A percentile compares a stretch with the other conserved stretches of the same genome.
These are phyloP conservation scores for Globisporangium megalacanthum DNA, from an alignment of 352 stramenopile species.

Conservation along the genomic window DNA sequence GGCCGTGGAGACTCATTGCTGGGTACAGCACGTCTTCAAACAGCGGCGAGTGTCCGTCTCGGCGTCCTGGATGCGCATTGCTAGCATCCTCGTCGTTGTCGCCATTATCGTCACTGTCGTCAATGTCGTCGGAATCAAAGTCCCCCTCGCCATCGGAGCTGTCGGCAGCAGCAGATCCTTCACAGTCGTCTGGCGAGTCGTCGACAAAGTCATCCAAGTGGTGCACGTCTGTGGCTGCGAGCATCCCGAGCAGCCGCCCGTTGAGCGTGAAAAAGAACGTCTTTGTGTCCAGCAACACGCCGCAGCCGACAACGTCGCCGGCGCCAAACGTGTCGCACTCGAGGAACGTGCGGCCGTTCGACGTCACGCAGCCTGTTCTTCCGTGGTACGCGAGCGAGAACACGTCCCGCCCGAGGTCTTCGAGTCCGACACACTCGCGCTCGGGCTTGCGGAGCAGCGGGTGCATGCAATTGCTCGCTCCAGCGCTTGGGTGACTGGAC, in stretches of 20 bases:
- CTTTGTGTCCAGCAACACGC: slow-evolving; percentile 46
- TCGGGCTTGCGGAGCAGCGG: background rate
- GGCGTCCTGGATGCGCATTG: no score
- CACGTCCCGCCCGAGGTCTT: slow-evolving; percentile 30
- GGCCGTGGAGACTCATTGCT: slow-evolving; percentile 38
- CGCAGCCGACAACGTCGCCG: slow-evolving; percentile 55
- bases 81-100: background rate
- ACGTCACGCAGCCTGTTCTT: slow-evolving; percentile 46
- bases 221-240: slow-evolving; percentile 41
- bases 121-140: slow-evolving; percentile 1
- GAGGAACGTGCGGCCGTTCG: slow-evolving; percentile 37
- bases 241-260: slow-evolving; percentile 36
- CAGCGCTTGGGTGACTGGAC: background rate
- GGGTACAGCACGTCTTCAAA: slow-evolving; percentile 26
- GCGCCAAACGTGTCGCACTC: slow-evolving; percentile 45
- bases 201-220: slow-evolving; percentile 36
- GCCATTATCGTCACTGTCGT: background rate
- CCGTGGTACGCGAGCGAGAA: slow-evolving; percentile 51
- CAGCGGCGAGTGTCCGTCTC: background rate
- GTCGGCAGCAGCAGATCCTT: background rate
- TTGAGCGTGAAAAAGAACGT: slow-evolving; percentile 78
- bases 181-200: background rate
- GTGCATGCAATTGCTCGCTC: background rate
- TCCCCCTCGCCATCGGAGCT: background rate
- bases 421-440: background rate